These are phyloP conservation scores for Quillaja saponaria DNA, from an alignment of 306 rosid genomes.

Conservation along the genomic window DNA sequence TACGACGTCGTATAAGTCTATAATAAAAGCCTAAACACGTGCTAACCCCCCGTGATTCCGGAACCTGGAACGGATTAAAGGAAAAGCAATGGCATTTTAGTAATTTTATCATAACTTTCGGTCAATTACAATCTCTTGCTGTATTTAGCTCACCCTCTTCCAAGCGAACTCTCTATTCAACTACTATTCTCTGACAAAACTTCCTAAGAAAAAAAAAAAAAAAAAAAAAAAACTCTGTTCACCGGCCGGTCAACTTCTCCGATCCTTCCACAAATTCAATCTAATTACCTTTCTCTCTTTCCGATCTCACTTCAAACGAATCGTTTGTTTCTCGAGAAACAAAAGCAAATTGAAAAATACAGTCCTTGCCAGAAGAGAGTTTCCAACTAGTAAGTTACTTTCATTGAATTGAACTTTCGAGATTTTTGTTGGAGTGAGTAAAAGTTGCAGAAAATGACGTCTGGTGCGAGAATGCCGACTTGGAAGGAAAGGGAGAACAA, in stretches of 20 bases:
- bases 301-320: not conserved
- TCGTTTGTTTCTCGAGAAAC: conserved; percentile 32
- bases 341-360: not conserved
- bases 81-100: not conserved
- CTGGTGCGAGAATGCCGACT: conserved; percentile 68
- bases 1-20: too few species aligned
- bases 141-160: conserved; percentile 31
- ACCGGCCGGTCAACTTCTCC: not conserved
- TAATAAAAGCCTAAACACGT: conserved; percentile 49
- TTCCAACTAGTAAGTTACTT: not conserved
- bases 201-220: not conserved
- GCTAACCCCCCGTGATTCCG: conserved; percentile 47
- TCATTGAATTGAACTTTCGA: not conserved
- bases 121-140: not conserved
- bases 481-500: conserved; percentile 74
- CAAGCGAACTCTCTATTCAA: not conserved
- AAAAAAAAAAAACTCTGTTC: conserved; percentile 14
- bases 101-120: not conserved
- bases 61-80: not conserved
- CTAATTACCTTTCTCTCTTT: too few species aligned
- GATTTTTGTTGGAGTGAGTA: not conserved
- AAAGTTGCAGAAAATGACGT: conserved; percentile 37
- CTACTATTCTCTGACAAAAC: conserved; percentile 5
- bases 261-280: too few species aligned
- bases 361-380: not conserved